Base-by-base conservation (phyloP, 805 yeast species). In the Candida maris region DNA sequence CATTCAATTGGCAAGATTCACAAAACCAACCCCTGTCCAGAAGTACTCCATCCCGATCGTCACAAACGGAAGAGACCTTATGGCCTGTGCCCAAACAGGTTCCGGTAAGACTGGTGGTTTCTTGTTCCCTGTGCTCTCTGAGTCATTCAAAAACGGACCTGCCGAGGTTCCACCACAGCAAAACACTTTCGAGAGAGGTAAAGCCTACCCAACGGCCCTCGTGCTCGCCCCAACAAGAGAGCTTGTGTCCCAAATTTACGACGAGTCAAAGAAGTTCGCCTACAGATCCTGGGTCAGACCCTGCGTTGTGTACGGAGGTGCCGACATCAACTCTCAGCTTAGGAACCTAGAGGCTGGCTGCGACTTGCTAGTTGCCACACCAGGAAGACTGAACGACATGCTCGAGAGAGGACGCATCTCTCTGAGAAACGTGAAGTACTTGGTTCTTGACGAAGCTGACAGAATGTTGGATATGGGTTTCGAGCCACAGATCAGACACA, bases 401-500 rank as follows among this genome's bases (percentile, higher is more conserved):
- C 71, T 93, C 50, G 97, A 89, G 71, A 85, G 97, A 73, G 97
- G 97, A 59, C 73, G 79, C 56, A 85, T 93, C 53, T 88, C 97
- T 30, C 75, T 93, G 59, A 74, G 78, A 49, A 87, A 85, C 68
- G 87, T 91, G 68, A 87, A 85, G 65, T 93, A 86, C 68, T 77
- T 93, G 64, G 97, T 93, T 35, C 76, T 93, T 52, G 98, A 91
- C 69, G 98, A 91, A 76, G 98, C 98, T 60, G 98, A 93, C 71
- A 86, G 98, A 75, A 93, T 93, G 98, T 81, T 93, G 71, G 98
- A 93, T 79, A 93, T 93, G 97, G 98, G 98, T 77, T 93, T 93
- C 72, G 98, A 93, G 74, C 97, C 97, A 49, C 98, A 93, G 76
- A 93, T 93, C 62, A 86, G 98, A 78, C 85, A 88, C 65, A 91